Base-by-base conservation (phyloP, 768 basidiomycete genomes). In the Lentinula sp. region DNA sequence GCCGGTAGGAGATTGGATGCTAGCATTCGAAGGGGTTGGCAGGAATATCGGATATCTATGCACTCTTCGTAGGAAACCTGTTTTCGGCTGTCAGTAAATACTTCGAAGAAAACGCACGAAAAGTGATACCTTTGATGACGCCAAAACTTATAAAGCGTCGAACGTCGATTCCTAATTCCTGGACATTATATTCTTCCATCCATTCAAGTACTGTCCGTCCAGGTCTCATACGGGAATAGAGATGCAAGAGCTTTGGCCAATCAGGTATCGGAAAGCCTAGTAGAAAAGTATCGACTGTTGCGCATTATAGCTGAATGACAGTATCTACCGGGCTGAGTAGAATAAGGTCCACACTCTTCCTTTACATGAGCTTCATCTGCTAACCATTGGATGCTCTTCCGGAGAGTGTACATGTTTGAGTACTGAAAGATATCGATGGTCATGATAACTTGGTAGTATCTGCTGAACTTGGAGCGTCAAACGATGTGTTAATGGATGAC, bases 121-220 rank as follows among this genome's bases (percentile, higher is more conserved):
- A 13, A 13, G 5, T 3, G 18, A n/a, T 70, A 86, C 55, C 91
- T 75, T 99, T 99, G 75, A 99, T 96, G 23, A 98, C 91, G 5
- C 97, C 97, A 68, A 98, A 99, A 63, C 91, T 95, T 16, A 93
- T 86, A 72, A 99, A 97, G n/a, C 97, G 84, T 8, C 96, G 84
- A 7, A 92, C 82, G 70, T 99, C 97, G 57, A 98, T 88, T 2
- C 91, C 93, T 21, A 87, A 72, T 5, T 78, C 75, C 53, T 87
- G 81, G 16, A 95, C 84, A 21, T 86, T 77, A 66, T 93, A 79
- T 45, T 78, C 77, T 65, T 91, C 84, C 79, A 94, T 91, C 96
- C 97, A 99, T 48, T 92, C 86, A 31, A 84, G 81, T 4, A 98
- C 80, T 0, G 92, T 91, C 60, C 86, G 86, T 10, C 93, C 94